Percentiles rank a stretch among this genome's conserved stretches.
phyloP scores from a whole-genome alignment of 2,329 filamentous ascomycete genomes.

The Emmonsiellopsis sp. region DNA sequence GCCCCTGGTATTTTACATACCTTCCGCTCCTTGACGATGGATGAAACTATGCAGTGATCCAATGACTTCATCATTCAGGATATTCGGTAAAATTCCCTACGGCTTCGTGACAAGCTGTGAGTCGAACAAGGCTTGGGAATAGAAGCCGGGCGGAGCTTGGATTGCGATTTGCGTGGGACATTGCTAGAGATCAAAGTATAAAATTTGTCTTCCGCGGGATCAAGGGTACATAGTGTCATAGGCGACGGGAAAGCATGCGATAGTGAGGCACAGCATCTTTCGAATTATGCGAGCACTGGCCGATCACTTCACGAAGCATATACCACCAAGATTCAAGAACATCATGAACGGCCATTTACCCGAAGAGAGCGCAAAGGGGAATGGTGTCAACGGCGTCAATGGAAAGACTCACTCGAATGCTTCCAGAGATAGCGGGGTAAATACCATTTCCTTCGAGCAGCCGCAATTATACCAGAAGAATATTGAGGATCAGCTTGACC shows the following conservation, averaged over 20 bases:
- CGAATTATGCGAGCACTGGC: neutral
- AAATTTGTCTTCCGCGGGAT: neutral
- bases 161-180: neutral
- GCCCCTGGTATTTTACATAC: neutral
- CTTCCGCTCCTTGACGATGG: neutral
- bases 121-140: neutral
- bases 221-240: neutral
- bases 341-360: neutral
- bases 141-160: neutral
- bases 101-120: neutral
- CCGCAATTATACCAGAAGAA: neutral
- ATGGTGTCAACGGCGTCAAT: neutral
- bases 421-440: neutral
- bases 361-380: too few relatives aligned
- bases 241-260: too few relatives aligned
- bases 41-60: neutral
- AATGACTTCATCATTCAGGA: neutral
- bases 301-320: neutral
- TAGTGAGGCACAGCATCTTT: too few relatives aligned
- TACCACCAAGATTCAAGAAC: neutral
- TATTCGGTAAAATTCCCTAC: neutral
- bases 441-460: neutral
- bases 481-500: constrained; percentile 4
- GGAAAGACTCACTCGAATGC: neutral
- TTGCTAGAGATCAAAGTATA: neutral